Conservation (phyloP, 306 rosid genomes). For the Geum urbanum region DNA sequence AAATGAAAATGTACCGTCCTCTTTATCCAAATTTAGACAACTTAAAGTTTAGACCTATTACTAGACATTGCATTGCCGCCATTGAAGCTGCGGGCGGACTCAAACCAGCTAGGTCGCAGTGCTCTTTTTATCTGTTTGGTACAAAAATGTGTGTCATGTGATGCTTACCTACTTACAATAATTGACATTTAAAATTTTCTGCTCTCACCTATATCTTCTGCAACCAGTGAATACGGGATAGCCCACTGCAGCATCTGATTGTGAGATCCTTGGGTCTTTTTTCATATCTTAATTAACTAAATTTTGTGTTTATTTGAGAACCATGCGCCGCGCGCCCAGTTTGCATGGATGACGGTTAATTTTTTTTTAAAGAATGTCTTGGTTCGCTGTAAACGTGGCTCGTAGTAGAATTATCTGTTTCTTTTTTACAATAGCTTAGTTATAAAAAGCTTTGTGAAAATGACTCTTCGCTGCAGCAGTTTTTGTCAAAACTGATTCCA, state of each 20-base stretch:
- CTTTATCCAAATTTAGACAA: no score
- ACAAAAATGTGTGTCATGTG: conserved; percentile 51
- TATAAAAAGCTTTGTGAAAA: no score
- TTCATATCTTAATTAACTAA: background rate
- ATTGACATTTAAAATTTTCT: conserved; percentile 50
- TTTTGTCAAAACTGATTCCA: no score
- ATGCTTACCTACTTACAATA: conserved; percentile 57
- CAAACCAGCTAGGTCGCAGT: background rate
- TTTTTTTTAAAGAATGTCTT: no score
- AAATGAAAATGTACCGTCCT: background rate
- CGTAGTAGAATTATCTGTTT: no score
- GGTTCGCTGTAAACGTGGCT: no score
- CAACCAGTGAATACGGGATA: conserved; percentile 6
- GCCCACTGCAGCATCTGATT: conserved; percentile 10
- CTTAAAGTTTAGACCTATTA: background rate
- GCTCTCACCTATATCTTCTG: conserved; percentile 39
- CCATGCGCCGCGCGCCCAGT: no score
- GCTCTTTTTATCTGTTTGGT: conserved; percentile 24
- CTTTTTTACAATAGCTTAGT: no score
- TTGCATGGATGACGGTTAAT: no score
- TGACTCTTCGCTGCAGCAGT: no score
- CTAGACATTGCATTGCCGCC: background rate
- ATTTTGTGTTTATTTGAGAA: background rate
- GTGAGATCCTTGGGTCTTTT: background rate
- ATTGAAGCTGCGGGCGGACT: conserved; percentile 8